Evolutionary conservation across 805 yeast species (phyloP), one percentile per base, ranked within the genome.

Genomic region (Candida adriatica): DNA sequence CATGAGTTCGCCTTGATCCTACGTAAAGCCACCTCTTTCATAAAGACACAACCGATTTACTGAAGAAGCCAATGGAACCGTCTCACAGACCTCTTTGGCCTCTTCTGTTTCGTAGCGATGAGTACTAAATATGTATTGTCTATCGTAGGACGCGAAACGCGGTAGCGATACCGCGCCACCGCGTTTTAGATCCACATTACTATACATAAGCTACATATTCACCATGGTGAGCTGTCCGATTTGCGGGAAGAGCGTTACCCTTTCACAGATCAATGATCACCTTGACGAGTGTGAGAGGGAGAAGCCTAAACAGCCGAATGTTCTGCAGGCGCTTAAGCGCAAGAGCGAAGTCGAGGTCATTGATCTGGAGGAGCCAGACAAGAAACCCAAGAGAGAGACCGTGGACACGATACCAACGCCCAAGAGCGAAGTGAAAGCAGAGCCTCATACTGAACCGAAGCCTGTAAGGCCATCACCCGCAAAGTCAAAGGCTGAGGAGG

Each of bases 191-290:
- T n/a, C n/a, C n/a, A n/a, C n/a, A n/a, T n/a, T n/a, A n/a, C n/a
- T n/a, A n/a, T n/a, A n/a, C n/a, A n/a, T n/a, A n/a, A n/a, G n/a
- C n/a, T n/a, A n/a, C n/a, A 19, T 19, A 8, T 19, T 19, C 11
- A 19, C 22, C 22, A 49, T 49, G 54, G 55, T 49, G 4, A 32
- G 20, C 16, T 49, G 55, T 37, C 55, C 55, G 1, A 46, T 49
- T 3, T 49, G 55, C 33, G 48, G 44, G 0, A 36, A 36, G 13
- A 11, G 29, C 0, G 35, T 49, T 6, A 15, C 42, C 3, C 27
- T 49, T 15, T 33, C 36, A 1, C 32, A 31, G 24, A 49, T 49
- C 21, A 49, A 49, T 27, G 29, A 37, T 16, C 55, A 49, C 20
- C 21, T 49, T 18, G 55, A 49, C 21, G 21, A 29, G 9, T 49